Evolutionary conservation across 2,329 filamentous ascomycete genomes (phyloP), one percentile per base, ranked within the genome.

Genomic region (Clarireedia paspali): DNA sequence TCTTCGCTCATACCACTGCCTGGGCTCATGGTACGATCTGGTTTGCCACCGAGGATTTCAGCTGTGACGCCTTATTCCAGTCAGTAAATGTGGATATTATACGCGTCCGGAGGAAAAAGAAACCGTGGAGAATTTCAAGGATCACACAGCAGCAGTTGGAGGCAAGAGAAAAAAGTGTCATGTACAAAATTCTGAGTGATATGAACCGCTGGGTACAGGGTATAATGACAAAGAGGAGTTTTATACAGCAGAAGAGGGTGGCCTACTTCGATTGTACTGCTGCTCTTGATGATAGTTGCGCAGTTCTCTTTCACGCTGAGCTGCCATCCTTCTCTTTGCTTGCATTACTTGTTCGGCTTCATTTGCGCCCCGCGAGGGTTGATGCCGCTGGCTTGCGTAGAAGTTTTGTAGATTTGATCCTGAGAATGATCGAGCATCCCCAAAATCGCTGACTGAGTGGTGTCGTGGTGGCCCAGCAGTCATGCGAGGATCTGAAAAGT

Each of bases 231-330:
- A 58, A 63, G 59, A 63, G 60, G 58, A 63, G 78, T 81, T 82
- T 57, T 85, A 87, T 83, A 52, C 53, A 57, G 55, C 80, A 83
- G 82, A 79, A 81, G 81, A 82, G 82, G 84, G 82, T 74, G 84
- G 84, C 88, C 84, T 89, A 97, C 94, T 96, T 89, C 92, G 87
- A 81, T 97, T 95, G 78, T 95, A 97, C 84, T 99, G 94, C 83
- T 99, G 94, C 83, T 99, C 94, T 77, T 96, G 95, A 78, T 99
- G 94, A 77, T 97, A 96, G 77, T 97, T 99, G 75, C 94, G 90
- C 74, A 99, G 86, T 79, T 99, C 94, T 75, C 92, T 89, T 81
- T 99, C 94, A 75, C 94, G 89, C 78, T 97, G 94, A 73, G 94
- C 94, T 70, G 94, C 94, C 89, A 97, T 95, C 80, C 92, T 88